Base-by-base conservation (phyloP, 176 grass and related monocot species). In the Ensete glaucum region DNA sequence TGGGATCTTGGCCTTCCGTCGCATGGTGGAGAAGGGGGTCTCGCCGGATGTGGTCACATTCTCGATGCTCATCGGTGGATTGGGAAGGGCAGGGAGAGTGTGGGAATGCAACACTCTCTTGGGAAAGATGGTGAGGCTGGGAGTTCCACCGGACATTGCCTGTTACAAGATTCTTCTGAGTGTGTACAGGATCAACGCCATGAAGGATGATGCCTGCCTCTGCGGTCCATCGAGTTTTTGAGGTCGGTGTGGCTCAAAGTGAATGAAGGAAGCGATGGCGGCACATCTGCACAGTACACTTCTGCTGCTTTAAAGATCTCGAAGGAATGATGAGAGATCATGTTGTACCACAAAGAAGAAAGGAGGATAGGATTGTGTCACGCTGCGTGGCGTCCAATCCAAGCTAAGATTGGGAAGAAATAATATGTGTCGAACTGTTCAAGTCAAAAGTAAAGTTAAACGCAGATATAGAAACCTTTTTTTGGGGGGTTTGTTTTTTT, bases 91-190 rank as follows among this genome's bases (percentile, higher is more conserved):
- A 48, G 23, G 72, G 72, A 58, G 72, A 15, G 22, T 58, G 24
- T 17, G 13, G 54, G 53, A 74, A 11, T 74, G 54, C 24, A 74
- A 59, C 59, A 54, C 24, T n/a, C 14, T 75, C 16, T 43, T 74
- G 54, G 73, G 71, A 24, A 75, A 59, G 54, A 60, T 75, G 73
- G 53, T 74, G 54, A 58, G 73, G 26, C 43, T 59, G 54, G 73
- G 73, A 58, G 50, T 49, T 75, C 27, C 54, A 20, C 54, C 16
- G 54, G 53, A 57, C 14, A 12, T 48, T 9, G 22, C 53, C 54
- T 74, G 53, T 24, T 74, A 74, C 54, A 54, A 57, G 72, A 50
- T 57, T 73, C 22, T 73, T 9, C 23, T 73, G 1, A 43, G 9
- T 1, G 17, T 70, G 20, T 70, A 70, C 3, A 50, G 67, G 9